phyloP scores from a whole-genome alignment of 441 rosid genomes.

The Euphorbia celastroides region DNA sequence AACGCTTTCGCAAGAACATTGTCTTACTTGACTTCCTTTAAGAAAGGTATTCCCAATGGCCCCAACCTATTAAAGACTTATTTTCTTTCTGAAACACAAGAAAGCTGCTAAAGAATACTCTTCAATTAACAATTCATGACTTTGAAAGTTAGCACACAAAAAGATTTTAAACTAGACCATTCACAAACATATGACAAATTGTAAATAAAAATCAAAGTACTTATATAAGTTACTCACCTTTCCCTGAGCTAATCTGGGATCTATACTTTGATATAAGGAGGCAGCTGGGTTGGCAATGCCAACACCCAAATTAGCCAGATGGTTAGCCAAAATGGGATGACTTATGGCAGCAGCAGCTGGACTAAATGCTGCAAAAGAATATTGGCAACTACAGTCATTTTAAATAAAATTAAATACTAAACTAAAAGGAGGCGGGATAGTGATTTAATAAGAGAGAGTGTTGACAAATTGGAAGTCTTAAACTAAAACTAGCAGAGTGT shows the following conservation, averaged over 20 bases:
- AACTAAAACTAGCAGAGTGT: neutral
- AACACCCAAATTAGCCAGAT: constrained; percentile 40
- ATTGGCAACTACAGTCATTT: constrained; percentile 7
- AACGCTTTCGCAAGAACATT: neutral
- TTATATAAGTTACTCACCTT: constrained; percentile 26
- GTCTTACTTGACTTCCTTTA: neutral
- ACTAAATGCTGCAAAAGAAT: too few relatives aligned
- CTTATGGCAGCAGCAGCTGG: constrained; percentile 49
- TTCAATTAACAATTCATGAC: neutral
- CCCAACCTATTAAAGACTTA: neutral
- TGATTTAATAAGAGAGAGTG: constrained; percentile 1
- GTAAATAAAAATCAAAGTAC: neutral
- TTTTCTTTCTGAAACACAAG: neutral
- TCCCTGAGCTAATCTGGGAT: constrained; percentile 39
- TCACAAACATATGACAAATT: neutral
- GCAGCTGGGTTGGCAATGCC: constrained; percentile 52
- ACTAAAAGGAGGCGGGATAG: neutral
- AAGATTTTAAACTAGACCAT: neutral
- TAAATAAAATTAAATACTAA: neutral
- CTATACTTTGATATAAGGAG: constrained; percentile 60
- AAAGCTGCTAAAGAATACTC: neutral
- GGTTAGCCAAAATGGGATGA: constrained; percentile 42
- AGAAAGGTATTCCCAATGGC: constrained; percentile 6
- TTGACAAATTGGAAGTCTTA: constrained; percentile 6
- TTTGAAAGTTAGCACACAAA: neutral